These are phyloP conservation scores for Cucurbita pepo DNA, from an alignment of 306 rosid genomes.

Conservation along the genomic window DNA sequence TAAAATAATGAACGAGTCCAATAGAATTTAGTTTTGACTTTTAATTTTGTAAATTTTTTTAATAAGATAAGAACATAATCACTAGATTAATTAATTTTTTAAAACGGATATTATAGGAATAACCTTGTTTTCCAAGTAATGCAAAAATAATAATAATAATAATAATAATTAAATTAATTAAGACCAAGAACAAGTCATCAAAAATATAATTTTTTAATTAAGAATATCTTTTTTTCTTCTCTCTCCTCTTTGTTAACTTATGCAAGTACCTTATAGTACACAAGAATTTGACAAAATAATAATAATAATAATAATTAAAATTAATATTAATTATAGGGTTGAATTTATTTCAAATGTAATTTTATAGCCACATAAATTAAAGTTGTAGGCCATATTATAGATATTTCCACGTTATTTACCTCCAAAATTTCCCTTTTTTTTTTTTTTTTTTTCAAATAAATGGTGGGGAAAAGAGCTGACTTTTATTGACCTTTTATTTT, in stretches of 20 bases:
- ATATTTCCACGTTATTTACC: neutral
- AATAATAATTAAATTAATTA: neutral
- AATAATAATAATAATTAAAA: neutral
- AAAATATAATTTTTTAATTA: too few species aligned
- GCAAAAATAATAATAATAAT: neutral
- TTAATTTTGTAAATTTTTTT: neutral
- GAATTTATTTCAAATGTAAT: neutral
- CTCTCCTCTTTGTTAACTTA: neutral
- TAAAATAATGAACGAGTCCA: too few species aligned
- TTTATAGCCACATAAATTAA: neutral
- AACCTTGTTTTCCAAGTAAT: neutral
- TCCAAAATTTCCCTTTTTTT: neutral
- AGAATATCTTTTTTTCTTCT: neutral
- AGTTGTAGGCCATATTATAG: neutral
- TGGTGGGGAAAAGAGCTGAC: neutral
- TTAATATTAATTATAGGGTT: neutral
- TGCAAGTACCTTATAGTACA: neutral
- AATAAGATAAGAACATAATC: neutral
- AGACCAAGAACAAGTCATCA: neutral
- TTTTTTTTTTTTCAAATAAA: neutral
- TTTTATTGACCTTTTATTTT: neutral
- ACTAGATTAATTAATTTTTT: neutral
- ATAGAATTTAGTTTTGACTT: neutral
- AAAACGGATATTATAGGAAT: neutral
- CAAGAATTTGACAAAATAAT: neutral